Percentiles rank a stretch among this genome's conserved stretches.
Conservation (phyloP, 2,329 filamentous ascomycete species). For the Tolypocladium ovalisporum region DNA sequence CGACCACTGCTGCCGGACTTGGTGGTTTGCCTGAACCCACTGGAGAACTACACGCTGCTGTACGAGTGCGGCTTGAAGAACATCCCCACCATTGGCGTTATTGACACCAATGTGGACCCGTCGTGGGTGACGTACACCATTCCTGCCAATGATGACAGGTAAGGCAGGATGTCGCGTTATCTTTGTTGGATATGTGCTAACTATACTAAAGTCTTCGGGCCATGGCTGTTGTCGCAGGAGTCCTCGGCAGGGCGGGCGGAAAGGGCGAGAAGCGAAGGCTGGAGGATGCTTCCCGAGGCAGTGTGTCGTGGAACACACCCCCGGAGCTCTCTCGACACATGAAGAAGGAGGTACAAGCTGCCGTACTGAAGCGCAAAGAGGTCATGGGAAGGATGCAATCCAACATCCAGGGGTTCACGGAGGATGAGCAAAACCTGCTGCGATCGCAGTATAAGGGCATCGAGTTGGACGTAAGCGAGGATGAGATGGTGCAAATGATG, state of each 20-base stretch:
- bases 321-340: constrained; percentile 30
- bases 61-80: constrained; percentile 83
- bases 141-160: constrained; percentile 93
- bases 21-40: constrained; percentile 82
- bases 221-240: constrained; percentile 70
- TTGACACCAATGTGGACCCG: constrained; percentile 88
- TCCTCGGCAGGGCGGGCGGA: constrained; percentile 76
- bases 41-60: constrained; percentile 83
- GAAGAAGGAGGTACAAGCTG: constrained; percentile 16
- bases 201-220: constrained; percentile 55
- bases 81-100: constrained; percentile 87
- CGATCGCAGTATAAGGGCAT: constrained; percentile 13
- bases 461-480: constrained; percentile 19
- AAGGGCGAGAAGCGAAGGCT: constrained; percentile 60
- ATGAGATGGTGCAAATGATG: constrained; percentile 24
- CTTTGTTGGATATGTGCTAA: constrained; percentile 11
- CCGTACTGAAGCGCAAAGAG: constrained; percentile 19
- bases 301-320: constrained; percentile 50
- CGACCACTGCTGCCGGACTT: constrained; percentile 73
- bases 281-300: constrained; percentile 47
- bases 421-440: constrained; percentile 25
- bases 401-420: constrained; percentile 23
- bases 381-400: constrained; percentile 25
- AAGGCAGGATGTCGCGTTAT: constrained; percentile 13
- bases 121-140: constrained; percentile 95